A percentile compares a stretch with the other conserved stretches of the same genome.
These are phyloP conservation scores for Daedaleopsis sinensis DNA, from an alignment of 768 basidiomycete genomes.

Conservation along the genomic window DNA sequence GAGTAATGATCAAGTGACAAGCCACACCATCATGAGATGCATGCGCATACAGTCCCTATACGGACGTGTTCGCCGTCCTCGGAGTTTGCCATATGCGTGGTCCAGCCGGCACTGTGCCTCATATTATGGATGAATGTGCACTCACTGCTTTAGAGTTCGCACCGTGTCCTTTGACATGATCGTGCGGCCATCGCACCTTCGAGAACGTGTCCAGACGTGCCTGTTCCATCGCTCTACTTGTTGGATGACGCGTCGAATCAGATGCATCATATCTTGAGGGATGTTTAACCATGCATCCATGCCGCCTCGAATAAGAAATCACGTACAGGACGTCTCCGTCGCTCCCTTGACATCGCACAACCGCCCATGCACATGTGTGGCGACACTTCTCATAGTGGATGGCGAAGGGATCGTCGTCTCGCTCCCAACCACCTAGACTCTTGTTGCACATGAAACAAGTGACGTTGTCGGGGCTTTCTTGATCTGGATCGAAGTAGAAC, in stretches of 20 bases:
- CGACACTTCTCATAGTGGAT: slow-evolving; percentile 79
- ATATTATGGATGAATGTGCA: neutral
- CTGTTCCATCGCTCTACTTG: slow-evolving; percentile 68
- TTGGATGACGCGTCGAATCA: slow-evolving; percentile 65
- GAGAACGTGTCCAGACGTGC: slow-evolving; percentile 71
- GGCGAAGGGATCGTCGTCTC: slow-evolving; percentile 80
- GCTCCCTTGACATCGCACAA: slow-evolving; percentile 66
- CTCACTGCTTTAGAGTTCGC: slow-evolving; percentile 73
- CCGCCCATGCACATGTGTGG: slow-evolving; percentile 78
- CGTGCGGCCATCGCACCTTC: slow-evolving; percentile 70
- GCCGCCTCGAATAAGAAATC: neutral
- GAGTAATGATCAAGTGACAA: too few relatives aligned
- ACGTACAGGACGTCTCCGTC: slow-evolving; percentile 60
- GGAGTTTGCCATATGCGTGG: too few relatives aligned
- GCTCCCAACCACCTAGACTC: slow-evolving; percentile 83
- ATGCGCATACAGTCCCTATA: too few relatives aligned
- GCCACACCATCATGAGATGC: too few relatives aligned
- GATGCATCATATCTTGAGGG: slow-evolving; percentile 56
- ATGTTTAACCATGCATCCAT: too few relatives aligned
- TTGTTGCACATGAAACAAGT: slow-evolving; percentile 86
- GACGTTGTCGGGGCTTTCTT: slow-evolving; percentile 72
- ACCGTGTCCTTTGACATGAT: slow-evolving; percentile 58
- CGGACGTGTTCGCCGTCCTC: too few relatives aligned
- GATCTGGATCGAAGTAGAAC: slow-evolving; percentile 79
- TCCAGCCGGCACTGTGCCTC: too few relatives aligned